Percentiles rank a stretch among this genome's conserved stretches.
Conservation (phyloP, 202 grass and related monocot species). For the Zizania palustris region DNA sequence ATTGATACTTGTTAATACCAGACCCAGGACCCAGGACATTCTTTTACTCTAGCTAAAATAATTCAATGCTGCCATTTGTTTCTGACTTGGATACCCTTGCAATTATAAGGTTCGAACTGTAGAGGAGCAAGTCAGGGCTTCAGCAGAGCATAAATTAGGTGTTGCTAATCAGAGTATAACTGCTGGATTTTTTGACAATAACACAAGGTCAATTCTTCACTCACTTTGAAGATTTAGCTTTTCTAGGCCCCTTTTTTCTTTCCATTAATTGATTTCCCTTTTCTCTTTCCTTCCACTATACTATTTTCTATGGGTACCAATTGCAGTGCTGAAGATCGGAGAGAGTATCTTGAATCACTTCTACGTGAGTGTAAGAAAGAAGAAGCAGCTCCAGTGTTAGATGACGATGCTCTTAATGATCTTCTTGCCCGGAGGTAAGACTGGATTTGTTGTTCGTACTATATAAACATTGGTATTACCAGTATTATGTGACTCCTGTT, state of each 20-base stretch:
- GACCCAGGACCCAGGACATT: conserved; percentile 2
- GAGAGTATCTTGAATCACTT: conserved; percentile 96
- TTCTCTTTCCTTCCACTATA: background rate
- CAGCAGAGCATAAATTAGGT: conserved; percentile 97
- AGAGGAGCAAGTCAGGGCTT: conserved; percentile 99
- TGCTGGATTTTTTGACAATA: conserved; percentile 99
- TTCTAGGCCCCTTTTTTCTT: background rate
- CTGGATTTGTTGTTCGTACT: conserved; percentile 8
- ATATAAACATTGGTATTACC: background rate
- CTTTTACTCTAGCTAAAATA: conserved; percentile 8
- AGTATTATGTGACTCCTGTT: background rate
- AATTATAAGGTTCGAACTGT: conserved; percentile 75
- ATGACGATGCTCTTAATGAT: conserved; percentile 94
- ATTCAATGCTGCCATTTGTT: conserved; percentile 29
- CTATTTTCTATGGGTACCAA: conserved; percentile 7
- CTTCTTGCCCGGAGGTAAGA: conserved; percentile 87
- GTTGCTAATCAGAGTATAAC: conserved; percentile 99
- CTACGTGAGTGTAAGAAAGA: conserved; percentile 97
- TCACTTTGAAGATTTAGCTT: conserved; percentile 17
- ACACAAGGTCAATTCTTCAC: conserved; percentile 72
- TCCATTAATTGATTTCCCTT: background rate
- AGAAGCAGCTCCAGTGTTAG: conserved; percentile 89
- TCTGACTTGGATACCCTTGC: conserved; percentile 52
- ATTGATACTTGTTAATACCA: conserved; percentile 28
- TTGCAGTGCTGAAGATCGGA: conserved; percentile 95